phyloP scores from a whole-genome alignment of 2,329 filamentous ascomycete species.

The Colletotrichum salicis region DNA sequence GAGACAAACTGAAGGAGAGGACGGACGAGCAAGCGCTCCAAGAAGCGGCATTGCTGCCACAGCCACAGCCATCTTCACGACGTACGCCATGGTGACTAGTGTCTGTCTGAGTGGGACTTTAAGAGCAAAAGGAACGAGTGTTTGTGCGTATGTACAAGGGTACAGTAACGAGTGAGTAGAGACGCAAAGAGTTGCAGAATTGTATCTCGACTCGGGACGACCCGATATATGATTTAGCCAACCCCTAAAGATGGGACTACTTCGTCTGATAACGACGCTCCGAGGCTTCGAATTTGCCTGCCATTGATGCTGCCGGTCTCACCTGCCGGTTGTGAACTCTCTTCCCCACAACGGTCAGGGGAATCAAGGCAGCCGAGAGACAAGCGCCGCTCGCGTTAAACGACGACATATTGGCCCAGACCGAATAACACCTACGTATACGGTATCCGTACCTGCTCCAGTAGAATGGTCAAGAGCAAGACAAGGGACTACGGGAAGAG shows the following conservation, averaged over 20 bases:
- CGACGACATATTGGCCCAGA: constrained; percentile 9
- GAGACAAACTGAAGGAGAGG: constrained; percentile 11
- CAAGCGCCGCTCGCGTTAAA: neutral
- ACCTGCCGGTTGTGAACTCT: constrained; percentile 6
- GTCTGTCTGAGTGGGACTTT: neutral
- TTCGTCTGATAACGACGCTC: constrained; percentile 6
- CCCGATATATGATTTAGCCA: constrained; percentile 4
- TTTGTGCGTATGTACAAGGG: constrained; percentile 21
- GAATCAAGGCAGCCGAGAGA: constrained; percentile 7
- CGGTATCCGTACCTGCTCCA: neutral
- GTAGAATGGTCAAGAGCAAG: neutral
- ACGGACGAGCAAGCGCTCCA: constrained; percentile 26
- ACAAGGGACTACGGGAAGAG: neutral
- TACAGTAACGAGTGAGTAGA: constrained; percentile 14
- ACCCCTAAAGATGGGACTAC: neutral
- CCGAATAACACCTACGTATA: neutral
- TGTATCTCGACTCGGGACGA: constrained; percentile 18
- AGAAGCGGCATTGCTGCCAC: constrained; percentile 29
- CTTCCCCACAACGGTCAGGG: constrained; percentile 24
- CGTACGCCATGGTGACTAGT: constrained; percentile 13
- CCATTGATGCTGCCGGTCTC: constrained; percentile 1
- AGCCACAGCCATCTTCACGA: constrained; percentile 26
- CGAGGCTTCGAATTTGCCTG: neutral
- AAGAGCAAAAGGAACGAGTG: constrained; percentile 4
- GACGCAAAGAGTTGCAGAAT: neutral